phyloP scores from a whole-genome alignment of 2,329 filamentous ascomycete species.

The Venturia asperata region DNA sequence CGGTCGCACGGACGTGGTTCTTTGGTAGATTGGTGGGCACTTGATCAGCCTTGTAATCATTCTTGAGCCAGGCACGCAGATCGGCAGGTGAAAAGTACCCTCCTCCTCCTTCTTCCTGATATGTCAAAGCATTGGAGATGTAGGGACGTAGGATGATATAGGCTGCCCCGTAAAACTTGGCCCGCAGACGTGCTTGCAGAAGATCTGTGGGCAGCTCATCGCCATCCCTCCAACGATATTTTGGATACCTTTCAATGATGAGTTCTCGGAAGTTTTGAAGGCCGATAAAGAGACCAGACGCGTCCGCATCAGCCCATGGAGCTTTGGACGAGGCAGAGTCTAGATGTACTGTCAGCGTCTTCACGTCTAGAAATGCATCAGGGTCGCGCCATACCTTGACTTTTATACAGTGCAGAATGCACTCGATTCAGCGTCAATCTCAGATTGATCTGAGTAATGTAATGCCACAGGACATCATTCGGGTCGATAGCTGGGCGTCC shows the following conservation, averaged over 20 bases:
- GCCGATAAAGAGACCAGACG: conserved; percentile 36
- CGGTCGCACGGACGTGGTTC: conserved; percentile 24
- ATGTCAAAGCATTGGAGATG: conserved; percentile 40
- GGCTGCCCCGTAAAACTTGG: conserved; percentile 88
- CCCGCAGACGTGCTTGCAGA: conserved; percentile 73
- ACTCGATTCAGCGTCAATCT: conserved; percentile 50
- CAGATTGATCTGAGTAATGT: conserved; percentile 55
- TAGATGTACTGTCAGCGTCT: not conserved
- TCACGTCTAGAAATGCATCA: not conserved
- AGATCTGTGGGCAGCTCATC: conserved; percentile 70
- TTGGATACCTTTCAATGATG: conserved; percentile 37
- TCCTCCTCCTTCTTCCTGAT: conserved; percentile 2
- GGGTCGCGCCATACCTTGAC: not conserved
- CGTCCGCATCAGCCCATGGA: conserved; percentile 27
- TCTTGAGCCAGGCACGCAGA: not conserved
- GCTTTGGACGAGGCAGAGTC: not conserved
- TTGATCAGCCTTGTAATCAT: not conserved
- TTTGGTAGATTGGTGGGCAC: conserved; percentile 9
- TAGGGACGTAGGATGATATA: conserved; percentile 86
- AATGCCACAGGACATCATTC: conserved; percentile 47
- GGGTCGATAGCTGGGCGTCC: conserved; percentile 19
- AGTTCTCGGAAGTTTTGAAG: conserved; percentile 51
- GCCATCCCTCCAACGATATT: conserved; percentile 52
- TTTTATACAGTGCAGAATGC: conserved; percentile 49
- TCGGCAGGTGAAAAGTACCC: not conserved